phyloP scores from a whole-genome alignment of 2,329 filamentous ascomycete genomes.

The Paraphoma chrysanthemicola region DNA sequence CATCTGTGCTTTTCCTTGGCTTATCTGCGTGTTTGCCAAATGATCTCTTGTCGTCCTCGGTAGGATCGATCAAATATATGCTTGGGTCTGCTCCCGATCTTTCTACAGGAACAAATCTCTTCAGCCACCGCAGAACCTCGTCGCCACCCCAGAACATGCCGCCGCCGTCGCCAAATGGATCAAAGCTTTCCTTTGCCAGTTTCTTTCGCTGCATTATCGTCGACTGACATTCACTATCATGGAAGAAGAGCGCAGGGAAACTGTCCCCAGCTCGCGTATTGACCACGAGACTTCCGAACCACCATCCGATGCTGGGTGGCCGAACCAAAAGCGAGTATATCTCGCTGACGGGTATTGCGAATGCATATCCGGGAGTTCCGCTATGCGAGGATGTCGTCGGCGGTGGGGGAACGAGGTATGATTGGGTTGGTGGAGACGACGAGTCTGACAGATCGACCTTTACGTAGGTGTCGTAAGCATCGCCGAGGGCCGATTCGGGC shows the following conservation, averaged over 20 bases:
- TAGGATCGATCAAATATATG: slow-evolving; percentile 89
- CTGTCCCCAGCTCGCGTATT: slow-evolving; percentile 90
- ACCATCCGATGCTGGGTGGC: slow-evolving; percentile 95
- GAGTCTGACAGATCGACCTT: slow-evolving; percentile 90
- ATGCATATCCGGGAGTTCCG: slow-evolving; percentile 80
- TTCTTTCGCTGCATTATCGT: slow-evolving; percentile 95
- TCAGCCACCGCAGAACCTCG: slow-evolving; percentile 90
- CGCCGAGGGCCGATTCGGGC: slow-evolving; percentile 85
- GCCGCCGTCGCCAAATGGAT: slow-evolving; percentile 84
- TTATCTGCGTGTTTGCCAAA: slow-evolving; percentile 72
- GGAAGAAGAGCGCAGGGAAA: slow-evolving; percentile 95
- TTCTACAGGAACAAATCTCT: slow-evolving; percentile 82
- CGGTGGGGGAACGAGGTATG: slow-evolving; percentile 88
- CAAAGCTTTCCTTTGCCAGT: slow-evolving; percentile 81
- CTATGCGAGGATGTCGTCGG: slow-evolving; percentile 82
- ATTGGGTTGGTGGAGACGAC: slow-evolving; percentile 81
- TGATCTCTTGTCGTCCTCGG: slow-evolving; percentile 79
- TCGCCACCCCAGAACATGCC: slow-evolving; percentile 98
- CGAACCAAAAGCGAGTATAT: slow-evolving; percentile 91
- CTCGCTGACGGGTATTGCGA: slow-evolving; percentile 87
- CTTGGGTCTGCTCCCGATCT: slow-evolving; percentile 86
- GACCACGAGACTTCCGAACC: slow-evolving; percentile 95
- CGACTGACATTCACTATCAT: slow-evolving; percentile 94
- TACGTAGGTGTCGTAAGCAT: slow-evolving; percentile 84
- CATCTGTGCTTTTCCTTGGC: slow-evolving; percentile 43